These are phyloP conservation scores for Lizanozyma gosingica DNA, from an alignment of 1,139 yeast species.

Conservation along the genomic window DNA sequence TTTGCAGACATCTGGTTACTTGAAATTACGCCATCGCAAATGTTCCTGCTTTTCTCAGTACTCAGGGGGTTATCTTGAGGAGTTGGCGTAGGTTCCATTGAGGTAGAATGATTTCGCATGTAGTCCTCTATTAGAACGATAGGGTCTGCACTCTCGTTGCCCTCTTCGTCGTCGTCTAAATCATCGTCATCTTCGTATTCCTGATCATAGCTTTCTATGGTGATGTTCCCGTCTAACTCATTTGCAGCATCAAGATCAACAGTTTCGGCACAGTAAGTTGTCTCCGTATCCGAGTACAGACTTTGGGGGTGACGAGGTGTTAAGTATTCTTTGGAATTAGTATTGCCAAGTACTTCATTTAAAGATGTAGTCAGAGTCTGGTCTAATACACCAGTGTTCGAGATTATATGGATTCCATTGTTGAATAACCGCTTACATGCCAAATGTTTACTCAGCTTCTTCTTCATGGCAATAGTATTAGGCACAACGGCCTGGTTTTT, in stretches of 20 bases:
- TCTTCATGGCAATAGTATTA: constrained; percentile 1
- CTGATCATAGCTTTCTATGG: constrained; percentile 2
- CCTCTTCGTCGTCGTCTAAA: constrained; percentile 13
- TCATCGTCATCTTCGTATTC: constrained; percentile 1
- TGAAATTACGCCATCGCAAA: no score
- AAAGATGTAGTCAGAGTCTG: no score
- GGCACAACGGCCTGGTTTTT: constrained; percentile 5
- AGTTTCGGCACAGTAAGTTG: constrained; percentile 4
- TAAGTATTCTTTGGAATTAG: no score
- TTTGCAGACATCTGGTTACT: no score
- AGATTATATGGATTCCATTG: no score
- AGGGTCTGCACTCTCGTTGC: constrained; percentile 33
- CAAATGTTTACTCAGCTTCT: neutral
- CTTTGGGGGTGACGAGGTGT: no score
- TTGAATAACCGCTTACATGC: constrained; percentile 4
- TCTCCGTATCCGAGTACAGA: constrained; percentile 7
- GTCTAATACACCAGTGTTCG: no score
- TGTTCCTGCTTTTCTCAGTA: neutral
- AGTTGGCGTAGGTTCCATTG: no score
- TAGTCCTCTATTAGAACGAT: constrained; percentile 47
- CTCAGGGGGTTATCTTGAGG: neutral
- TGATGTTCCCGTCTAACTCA: constrained; percentile 2
- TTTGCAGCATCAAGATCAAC: neutral
- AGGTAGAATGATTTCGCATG: constrained; percentile 11
- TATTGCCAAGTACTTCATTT: no score